A percentile compares a stretch with the other conserved stretches of the same genome.
These are phyloP conservation scores for Tympanopsis confertula DNA, from an alignment of 2,329 filamentous ascomycete genomes.

Conservation along the genomic window DNA sequence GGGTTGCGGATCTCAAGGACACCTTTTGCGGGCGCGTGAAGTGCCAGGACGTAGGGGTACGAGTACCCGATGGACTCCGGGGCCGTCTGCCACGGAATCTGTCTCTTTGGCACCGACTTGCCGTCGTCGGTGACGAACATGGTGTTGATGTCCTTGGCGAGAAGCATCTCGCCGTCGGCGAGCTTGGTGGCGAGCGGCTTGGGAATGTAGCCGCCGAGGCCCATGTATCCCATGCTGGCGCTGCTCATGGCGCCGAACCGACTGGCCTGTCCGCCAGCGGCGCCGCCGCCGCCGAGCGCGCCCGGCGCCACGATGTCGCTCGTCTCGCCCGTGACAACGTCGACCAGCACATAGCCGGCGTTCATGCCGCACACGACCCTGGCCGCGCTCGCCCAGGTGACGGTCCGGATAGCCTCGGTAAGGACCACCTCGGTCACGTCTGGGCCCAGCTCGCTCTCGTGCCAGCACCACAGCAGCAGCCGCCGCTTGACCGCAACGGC, in stretches of 20 bases:
- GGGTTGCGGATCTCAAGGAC: constrained; percentile 85
- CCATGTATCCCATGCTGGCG: constrained; percentile 92
- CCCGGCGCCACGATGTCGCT: constrained; percentile 73
- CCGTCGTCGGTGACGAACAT: constrained; percentile 80
- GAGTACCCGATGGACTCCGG: constrained; percentile 91
- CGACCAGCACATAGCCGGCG: constrained; percentile 78
- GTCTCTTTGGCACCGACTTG: constrained; percentile 68
- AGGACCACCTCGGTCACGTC: constrained; percentile 69
- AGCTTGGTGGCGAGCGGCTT: constrained; percentile 79
- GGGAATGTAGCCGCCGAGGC: constrained; percentile 80
- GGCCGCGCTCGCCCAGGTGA: constrained; percentile 84
- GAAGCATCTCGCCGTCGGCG: constrained; percentile 69
- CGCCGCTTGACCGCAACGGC: constrained; percentile 89
- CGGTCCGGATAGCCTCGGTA: constrained; percentile 70
- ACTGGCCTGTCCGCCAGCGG: constrained; percentile 48
- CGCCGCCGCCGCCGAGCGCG: constrained; percentile 44
- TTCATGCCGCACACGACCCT: constrained; percentile 85
- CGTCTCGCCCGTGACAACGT: constrained; percentile 63
- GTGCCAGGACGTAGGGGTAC: constrained; percentile 83
- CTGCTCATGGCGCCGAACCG: constrained; percentile 75
- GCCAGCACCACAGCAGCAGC: constrained; percentile 87
- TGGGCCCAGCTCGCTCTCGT: constrained; percentile 74
- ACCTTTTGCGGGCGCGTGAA: constrained; percentile 75
- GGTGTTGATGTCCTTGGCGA: constrained; percentile 97
- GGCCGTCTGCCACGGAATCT: constrained; percentile 83